A percentile compares a stretch with the other conserved stretches of the same genome.
These are phyloP conservation scores for Antrodiella citrinella DNA, from an alignment of 768 basidiomycete species.

Conservation along the genomic window DNA sequence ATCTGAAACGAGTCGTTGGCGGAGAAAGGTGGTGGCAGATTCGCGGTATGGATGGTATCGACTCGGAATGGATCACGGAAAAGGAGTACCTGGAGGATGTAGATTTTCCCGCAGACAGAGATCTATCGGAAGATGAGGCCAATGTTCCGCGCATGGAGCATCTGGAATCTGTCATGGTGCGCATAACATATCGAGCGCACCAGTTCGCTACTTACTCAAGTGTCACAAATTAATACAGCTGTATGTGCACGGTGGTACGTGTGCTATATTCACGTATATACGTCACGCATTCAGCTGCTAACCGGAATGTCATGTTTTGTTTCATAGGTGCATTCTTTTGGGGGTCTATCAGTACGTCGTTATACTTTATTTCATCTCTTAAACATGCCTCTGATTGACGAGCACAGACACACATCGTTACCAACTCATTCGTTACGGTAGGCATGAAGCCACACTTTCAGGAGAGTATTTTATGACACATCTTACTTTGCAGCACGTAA, in stretches of 20 bases:
- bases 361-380: no score
- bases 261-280: neutral
- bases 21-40: constrained; percentile 84
- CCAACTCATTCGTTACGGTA: constrained; percentile 50
- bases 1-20: constrained; percentile 60
- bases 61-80: constrained; percentile 56
- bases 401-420: constrained; percentile 49
- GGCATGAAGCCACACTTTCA: constrained; percentile 2
- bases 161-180: constrained; percentile 49
- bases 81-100: constrained; percentile 32
- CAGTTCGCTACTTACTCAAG: neutral
- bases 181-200: constrained; percentile 5
- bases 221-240: constrained; percentile 31
- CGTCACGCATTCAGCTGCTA: neutral
- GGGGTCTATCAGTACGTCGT: constrained; percentile 50
- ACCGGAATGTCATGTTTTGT: no score
- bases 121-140: constrained; percentile 29
- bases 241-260: constrained; percentile 56
- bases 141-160: constrained; percentile 43
- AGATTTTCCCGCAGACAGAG: constrained; percentile 19
- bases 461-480: constrained; percentile 2
- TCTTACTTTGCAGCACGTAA: constrained; percentile 46
- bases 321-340: constrained; percentile 53
- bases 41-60: constrained; percentile 59
- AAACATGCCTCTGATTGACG: constrained; percentile 1